Evolutionary conservation across 2,329 filamentous ascomycete genomes (phyloP).

Genomic region (Diaporthe sp.): DNA sequence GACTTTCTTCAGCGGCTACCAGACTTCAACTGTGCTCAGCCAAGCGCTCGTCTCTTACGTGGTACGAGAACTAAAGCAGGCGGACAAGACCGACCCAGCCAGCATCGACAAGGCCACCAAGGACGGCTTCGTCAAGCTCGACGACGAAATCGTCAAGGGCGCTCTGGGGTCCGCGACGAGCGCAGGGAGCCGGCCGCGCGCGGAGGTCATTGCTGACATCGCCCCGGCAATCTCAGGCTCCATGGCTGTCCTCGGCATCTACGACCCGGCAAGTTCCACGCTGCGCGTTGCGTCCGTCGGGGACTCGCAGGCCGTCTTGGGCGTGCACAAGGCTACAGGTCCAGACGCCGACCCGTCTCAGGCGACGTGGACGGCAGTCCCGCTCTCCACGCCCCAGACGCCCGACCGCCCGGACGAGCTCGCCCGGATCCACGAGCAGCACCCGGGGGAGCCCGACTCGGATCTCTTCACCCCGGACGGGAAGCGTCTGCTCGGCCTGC

Average conservation of each 20-base stretch:
- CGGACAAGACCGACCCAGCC: constrained; percentile 49
- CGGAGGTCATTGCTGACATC: constrained; percentile 46
- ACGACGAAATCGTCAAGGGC: constrained; percentile 62
- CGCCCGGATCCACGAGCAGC: constrained; percentile 62
- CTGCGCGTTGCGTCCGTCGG: constrained; percentile 74
- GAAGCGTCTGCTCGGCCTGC: constrained; percentile 66
- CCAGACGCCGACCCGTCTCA: constrained; percentile 39
- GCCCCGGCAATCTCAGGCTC: constrained; percentile 60
- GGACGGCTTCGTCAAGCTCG: constrained; percentile 65
- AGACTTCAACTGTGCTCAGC: constrained; percentile 53
- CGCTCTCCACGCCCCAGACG: constrained; percentile 74
- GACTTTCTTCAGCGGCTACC: constrained; percentile 47
- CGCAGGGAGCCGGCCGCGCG: constrained; percentile 35
- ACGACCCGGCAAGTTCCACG: constrained; percentile 62
- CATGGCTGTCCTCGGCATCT: constrained; percentile 72
- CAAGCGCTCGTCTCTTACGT: constrained; percentile 54
- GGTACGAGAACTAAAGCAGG: constrained; percentile 45
- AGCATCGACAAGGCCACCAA: constrained; percentile 66
- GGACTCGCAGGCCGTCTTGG: constrained; percentile 75
- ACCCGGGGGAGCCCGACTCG: constrained; percentile 68
- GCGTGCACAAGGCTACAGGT: constrained; percentile 48
- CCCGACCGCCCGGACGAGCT: constrained; percentile 71
- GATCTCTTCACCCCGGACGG: constrained; percentile 62
- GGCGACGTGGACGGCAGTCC: constrained; percentile 58
- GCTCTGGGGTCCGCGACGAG: constrained; percentile 46